phyloP scores from a whole-genome alignment of 495 filamentous ascomycete species.

The Cetradonia linearis region DNA sequence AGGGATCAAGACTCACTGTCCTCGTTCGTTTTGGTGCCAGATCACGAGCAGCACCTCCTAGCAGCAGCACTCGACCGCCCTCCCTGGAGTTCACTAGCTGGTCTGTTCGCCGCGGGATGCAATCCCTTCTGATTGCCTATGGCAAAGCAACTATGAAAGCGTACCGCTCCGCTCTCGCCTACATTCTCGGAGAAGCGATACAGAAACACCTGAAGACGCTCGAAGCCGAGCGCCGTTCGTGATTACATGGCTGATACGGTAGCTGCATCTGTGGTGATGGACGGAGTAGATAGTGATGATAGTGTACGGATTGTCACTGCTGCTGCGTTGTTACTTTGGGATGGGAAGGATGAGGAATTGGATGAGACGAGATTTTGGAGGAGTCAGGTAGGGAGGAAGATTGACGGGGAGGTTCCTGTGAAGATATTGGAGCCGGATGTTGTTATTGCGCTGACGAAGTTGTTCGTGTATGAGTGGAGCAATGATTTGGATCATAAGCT shows the following conservation, averaged over 20 bases:
- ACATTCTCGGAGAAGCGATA: conserved; percentile 19
- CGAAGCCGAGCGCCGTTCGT: conserved; percentile 24
- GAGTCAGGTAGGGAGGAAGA: background rate
- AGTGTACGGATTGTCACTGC: conserved; percentile 28
- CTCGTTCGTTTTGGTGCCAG: conserved; percentile 19
- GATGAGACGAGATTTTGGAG: conserved; percentile 25
- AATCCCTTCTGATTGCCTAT: conserved; percentile 28
- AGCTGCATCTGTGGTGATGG: conserved; percentile 26
- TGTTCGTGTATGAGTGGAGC: conserved; percentile 34
- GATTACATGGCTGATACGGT: conserved; percentile 27
- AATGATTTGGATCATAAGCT: conserved; percentile 34
- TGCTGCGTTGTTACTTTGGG: conserved; percentile 15
- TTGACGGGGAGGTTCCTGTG: background rate
- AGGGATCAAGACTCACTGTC: conserved; percentile 3
- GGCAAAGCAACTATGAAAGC: conserved; percentile 26
- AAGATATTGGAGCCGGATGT: conserved; percentile 3
- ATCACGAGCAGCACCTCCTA: conserved; percentile 21
- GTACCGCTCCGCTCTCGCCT: conserved; percentile 24
- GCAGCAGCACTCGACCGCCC: conserved; percentile 26
- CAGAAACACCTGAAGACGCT: conserved; percentile 12
- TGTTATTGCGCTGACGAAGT: conserved; percentile 30
- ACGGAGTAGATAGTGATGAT: conserved; percentile 29
- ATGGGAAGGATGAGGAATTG: background rate
- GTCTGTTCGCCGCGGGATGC: conserved; percentile 32
- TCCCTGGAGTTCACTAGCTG: conserved; percentile 30